Evolutionary conservation across 768 basidiomycete species (phyloP).

Genomic region (Leccinum longicurvipes): DNA sequence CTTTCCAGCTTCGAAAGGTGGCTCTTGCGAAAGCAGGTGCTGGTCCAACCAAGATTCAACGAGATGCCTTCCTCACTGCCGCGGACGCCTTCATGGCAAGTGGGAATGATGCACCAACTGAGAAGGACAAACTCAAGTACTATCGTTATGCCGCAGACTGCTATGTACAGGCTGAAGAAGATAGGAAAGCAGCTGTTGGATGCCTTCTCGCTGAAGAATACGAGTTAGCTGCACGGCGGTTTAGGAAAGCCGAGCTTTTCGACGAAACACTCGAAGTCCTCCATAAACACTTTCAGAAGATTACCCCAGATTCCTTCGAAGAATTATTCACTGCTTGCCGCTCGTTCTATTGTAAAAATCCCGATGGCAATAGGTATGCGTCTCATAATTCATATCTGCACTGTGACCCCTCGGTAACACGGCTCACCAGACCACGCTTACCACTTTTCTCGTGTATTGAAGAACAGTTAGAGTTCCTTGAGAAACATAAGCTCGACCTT

Average conservation of each 20-base stretch:
- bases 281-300: conserved; percentile 28
- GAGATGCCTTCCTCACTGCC: conserved; percentile 40
- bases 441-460: conserved; percentile 49
- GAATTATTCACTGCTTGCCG: conserved; percentile 44
- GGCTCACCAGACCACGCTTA: conserved; percentile 41
- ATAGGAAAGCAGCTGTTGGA: conserved; percentile 41
- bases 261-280: conserved; percentile 53
- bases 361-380: conserved; percentile 18
- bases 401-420: not conserved
- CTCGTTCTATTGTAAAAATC: conserved; percentile 41
- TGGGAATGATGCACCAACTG: conserved; percentile 28
- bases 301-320: conserved; percentile 30
- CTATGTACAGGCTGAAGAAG: conserved; percentile 39
- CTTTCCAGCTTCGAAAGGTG: conserved; percentile 52
- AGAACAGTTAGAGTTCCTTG: conserved; percentile 54
- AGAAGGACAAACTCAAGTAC: conserved; percentile 34
- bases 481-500: conserved; percentile 48
- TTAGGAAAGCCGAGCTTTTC: conserved; percentile 46
- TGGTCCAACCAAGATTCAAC: conserved; percentile 4
- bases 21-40: conserved; percentile 37
- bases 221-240: conserved; percentile 43
- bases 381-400: not conserved
- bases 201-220: conserved; percentile 44
- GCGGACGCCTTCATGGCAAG: conserved; percentile 49
- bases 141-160: conserved; percentile 47